Evolutionary conservation across 345 rosid species (phyloP).

Genomic region (Hibiscus mutabilis): DNA sequence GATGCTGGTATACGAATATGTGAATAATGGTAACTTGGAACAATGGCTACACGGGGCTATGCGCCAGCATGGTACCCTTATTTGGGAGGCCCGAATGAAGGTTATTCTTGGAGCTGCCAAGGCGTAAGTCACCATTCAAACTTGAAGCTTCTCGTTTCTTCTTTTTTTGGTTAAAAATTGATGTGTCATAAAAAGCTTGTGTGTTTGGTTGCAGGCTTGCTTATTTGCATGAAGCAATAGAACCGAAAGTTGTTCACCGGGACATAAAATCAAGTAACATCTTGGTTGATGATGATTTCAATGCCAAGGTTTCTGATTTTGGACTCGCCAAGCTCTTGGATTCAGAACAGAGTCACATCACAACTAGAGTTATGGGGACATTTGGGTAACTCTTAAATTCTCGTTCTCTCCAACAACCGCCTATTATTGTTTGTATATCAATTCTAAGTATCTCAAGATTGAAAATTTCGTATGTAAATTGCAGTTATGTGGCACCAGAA

Average conservation of each 20-base stretch:
- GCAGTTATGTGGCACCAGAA: constrained; percentile 95
- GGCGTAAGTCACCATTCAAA: constrained; percentile 58
- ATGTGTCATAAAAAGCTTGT: not conserved
- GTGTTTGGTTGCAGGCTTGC: constrained; percentile 59
- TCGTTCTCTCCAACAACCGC: constrained; percentile 5
- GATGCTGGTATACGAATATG: constrained; percentile 86
- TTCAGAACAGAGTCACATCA: constrained; percentile 85
- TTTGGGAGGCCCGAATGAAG: constrained; percentile 90
- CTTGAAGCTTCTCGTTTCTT: not conserved
- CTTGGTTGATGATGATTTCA: constrained; percentile 75
- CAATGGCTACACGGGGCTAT: constrained; percentile 78
- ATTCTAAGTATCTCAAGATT: constrained; percentile 5
- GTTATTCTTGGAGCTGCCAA: constrained; percentile 69
- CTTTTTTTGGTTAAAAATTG: not conserved
- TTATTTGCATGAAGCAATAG: constrained; percentile 96
- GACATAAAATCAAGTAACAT: constrained; percentile 98
- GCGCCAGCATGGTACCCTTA: constrained; percentile 48
- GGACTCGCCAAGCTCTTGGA: constrained; percentile 93
- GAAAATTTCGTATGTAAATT: constrained; percentile 14
- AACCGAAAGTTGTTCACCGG: constrained; percentile 92
- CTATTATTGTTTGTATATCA: not conserved
- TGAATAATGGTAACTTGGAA: constrained; percentile 80
- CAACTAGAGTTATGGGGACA: constrained; percentile 98
- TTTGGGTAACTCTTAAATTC: constrained; percentile 59
- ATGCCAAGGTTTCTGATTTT: constrained; percentile 93